Conservation (phyloP, 257 asterid genomes). For the Datura wrightii region DNA sequence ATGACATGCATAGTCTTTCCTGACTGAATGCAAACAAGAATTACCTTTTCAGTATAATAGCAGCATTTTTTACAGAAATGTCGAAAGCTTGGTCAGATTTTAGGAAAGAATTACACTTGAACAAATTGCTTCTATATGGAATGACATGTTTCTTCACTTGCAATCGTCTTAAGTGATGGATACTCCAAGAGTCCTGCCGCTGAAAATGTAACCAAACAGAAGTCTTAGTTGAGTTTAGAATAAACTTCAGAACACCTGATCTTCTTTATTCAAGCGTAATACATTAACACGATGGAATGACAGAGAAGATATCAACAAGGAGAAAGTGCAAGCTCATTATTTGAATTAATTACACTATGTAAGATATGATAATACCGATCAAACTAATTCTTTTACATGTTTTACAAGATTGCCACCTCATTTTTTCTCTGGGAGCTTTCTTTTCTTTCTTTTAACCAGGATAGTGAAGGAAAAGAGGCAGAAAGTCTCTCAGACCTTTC, state of each 20-base stretch:
- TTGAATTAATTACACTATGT: background rate
- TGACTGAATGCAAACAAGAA: slow-evolving; percentile 13
- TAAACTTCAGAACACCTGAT: slow-evolving; percentile 9
- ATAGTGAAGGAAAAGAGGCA: background rate
- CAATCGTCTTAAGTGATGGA: slow-evolving; percentile 55
- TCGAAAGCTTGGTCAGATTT: slow-evolving; percentile 59
- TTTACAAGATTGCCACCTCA: background rate
- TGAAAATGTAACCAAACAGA: slow-evolving; percentile 48
- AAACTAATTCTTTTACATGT: slow-evolving; percentile 23
- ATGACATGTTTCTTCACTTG: slow-evolving; percentile 46
- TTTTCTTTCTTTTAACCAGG: slow-evolving; percentile 11
- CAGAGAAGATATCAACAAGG: slow-evolving; percentile 10
- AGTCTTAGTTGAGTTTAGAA: background rate
- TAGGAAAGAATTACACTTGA: slow-evolving; percentile 70
- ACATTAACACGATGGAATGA: background rate
- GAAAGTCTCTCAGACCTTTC: background rate
- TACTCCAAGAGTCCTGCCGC: slow-evolving; percentile 64
- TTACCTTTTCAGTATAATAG: slow-evolving; percentile 68
- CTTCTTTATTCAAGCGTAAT: background rate
- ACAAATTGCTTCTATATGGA: slow-evolving; percentile 51
- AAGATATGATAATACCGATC: background rate
- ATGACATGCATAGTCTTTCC: background rate
- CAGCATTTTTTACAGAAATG: slow-evolving; percentile 61
- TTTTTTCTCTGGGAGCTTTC: background rate
- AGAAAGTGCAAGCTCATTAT: background rate